These are phyloP conservation scores for Haplographium delicatum DNA, from an alignment of 495 filamentous ascomycete species.

Conservation along the genomic window DNA sequence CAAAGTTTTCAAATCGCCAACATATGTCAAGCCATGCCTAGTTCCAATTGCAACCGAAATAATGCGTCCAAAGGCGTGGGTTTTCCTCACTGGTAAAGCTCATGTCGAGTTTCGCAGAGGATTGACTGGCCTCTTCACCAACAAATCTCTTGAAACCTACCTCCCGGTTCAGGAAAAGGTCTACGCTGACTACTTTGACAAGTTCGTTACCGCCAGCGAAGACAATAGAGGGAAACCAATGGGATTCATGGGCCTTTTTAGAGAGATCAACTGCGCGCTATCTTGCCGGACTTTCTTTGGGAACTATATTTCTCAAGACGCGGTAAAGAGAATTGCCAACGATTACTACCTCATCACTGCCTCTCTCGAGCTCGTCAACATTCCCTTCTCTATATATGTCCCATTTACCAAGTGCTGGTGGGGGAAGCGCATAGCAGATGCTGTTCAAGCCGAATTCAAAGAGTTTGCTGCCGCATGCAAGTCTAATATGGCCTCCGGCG, in stretches of 20 bases:
- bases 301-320: constrained; percentile 84
- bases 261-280: constrained; percentile 91
- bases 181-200: constrained; percentile 78
- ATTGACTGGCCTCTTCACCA: constrained; percentile 89
- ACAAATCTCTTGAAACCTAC: constrained; percentile 79
- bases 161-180: constrained; percentile 89
- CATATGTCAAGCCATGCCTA: constrained; percentile 91
- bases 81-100: constrained; percentile 91
- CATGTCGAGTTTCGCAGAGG: constrained; percentile 98
- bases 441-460: constrained; percentile 83
- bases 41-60: constrained; percentile 94
- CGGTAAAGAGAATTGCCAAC: constrained; percentile 89
- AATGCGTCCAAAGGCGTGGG: constrained; percentile 87
- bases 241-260: constrained; percentile 87
- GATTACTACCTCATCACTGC: constrained; percentile 96
- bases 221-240: constrained; percentile 62
- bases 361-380: constrained; percentile 90
- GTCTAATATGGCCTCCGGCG: constrained; percentile 84
- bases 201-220: constrained; percentile 69
- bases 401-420: constrained; percentile 96
- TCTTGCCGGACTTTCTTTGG: constrained; percentile 96
- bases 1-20: constrained; percentile 94
- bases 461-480: constrained; percentile 91
- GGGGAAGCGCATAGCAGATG: constrained; percentile 89
- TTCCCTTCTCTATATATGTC: constrained; percentile 83